Percentiles rank a stretch among this genome's conserved stretches.
These are phyloP conservation scores for Rhodotorula sp. DNA, from an alignment of 1,284 basidiomycete genomes.

Conservation along the genomic window DNA sequence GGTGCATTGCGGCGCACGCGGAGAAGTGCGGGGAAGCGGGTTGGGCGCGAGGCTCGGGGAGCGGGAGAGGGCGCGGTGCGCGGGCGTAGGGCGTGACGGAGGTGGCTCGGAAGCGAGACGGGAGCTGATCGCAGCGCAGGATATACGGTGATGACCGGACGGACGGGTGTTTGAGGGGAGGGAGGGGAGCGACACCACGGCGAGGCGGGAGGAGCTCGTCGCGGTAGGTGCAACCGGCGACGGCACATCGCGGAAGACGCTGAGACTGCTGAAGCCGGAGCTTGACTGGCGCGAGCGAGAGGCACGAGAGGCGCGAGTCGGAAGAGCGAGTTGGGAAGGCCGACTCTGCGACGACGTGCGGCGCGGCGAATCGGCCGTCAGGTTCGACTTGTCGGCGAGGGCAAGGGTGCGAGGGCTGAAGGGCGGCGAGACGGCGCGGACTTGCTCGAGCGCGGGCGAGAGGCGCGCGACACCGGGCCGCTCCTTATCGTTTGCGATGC, in stretches of 20 bases:
- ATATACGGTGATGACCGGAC: no score
- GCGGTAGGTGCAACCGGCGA: no score
- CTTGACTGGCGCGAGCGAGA: no score
- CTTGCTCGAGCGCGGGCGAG: background rate
- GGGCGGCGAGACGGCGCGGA: background rate
- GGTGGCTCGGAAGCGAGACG: background rate
- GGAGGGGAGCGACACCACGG: no score
- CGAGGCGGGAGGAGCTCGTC: no score
- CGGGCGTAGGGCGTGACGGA: background rate
- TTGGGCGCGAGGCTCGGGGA: background rate
- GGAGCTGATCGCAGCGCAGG: no score
- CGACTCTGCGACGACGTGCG: background rate
- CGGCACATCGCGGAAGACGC: background rate
- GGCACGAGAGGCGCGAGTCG: background rate
- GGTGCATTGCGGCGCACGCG: background rate
- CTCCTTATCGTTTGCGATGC: background rate
- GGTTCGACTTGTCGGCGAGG: constrained; percentile 19
- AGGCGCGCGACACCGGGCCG: background rate
- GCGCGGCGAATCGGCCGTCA: background rate
- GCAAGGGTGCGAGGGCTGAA: background rate
- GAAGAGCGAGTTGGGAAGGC: background rate
- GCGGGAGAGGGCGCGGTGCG: background rate
- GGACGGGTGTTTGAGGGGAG: no score
- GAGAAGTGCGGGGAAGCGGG: background rate
- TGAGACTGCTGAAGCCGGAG: background rate